A percentile compares a stretch with the other conserved stretches of the same genome.
phyloP scores from a whole-genome alignment of 192 early-diverging fungal genomes.

The Physocladia obscura region DNA sequence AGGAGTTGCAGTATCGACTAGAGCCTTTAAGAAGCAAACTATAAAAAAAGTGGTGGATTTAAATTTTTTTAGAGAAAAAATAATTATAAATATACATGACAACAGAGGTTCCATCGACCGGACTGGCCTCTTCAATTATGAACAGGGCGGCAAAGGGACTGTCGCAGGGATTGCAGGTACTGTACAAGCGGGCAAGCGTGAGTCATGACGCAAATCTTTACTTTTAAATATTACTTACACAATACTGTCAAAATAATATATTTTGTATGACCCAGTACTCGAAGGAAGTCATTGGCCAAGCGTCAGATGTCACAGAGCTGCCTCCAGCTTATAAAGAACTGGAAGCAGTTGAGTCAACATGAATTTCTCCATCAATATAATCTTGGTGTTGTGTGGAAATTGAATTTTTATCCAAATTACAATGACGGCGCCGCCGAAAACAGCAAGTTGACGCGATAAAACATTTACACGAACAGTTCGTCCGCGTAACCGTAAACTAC shows the following conservation, averaged over 20 bases:
- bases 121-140: too few relatives aligned
- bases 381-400: too few relatives aligned
- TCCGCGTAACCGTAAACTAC: conserved; percentile 74
- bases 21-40: conserved; percentile 64
- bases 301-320: conserved; percentile 84
- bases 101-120: too few relatives aligned
- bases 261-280: conserved; percentile 67
- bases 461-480: conserved; percentile 65
- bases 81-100: background rate
- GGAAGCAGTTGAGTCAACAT: too few relatives aligned
- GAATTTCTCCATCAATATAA: too few relatives aligned
- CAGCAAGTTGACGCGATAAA: conserved; percentile 80
- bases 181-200: background rate
- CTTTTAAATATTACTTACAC: background rate
- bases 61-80: background rate
- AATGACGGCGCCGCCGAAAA: too few relatives aligned
- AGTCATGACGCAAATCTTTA: background rate
- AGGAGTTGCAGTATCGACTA: conserved; percentile 88
- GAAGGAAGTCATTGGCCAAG: conserved; percentile 81
- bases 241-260: too few relatives aligned
- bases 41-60: background rate
- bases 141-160: conserved; percentile 44
- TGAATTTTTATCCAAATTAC: too few relatives aligned
- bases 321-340: conserved; percentile 89
- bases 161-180: conserved; percentile 40